phyloP scores from a whole-genome alignment of 176 grass and related monocot species.

The Alloteropsis semialata region DNA sequence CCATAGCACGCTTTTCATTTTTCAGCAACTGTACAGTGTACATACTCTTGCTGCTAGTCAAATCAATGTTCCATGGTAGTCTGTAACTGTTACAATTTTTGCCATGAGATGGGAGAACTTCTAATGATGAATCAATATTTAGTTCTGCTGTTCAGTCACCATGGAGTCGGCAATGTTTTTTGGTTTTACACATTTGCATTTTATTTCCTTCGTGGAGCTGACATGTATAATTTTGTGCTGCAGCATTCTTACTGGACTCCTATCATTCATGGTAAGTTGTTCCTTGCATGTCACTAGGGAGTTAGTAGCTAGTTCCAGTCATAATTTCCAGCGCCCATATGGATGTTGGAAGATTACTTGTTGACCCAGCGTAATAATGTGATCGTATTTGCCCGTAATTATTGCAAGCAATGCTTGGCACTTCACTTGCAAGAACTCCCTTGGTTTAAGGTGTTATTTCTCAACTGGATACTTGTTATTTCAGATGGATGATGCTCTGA shows the following conservation, averaged over 20 bases:
- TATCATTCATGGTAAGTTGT: conserved; percentile 96
- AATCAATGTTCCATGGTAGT: background rate
- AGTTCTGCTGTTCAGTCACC: background rate
- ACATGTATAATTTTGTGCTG: conserved; percentile 36
- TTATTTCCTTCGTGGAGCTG: conserved; percentile 15
- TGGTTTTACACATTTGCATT: background rate
- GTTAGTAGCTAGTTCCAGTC: background rate
- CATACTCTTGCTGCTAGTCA: background rate
- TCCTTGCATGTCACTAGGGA: background rate
- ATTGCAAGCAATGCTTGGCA: background rate
- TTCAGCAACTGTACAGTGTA: conserved; percentile 3
- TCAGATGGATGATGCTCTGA: conserved; percentile 96
- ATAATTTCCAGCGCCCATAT: background rate
- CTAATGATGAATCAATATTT: background rate
- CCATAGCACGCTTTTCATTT: background rate
- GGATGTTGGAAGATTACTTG: background rate
- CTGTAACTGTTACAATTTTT: background rate
- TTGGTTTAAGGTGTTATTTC: background rate
- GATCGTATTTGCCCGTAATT: background rate
- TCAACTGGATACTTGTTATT: conserved; percentile 3
- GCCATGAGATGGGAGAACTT: background rate
- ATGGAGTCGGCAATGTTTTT: background rate
- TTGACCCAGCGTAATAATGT: background rate
- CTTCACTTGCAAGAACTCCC: background rate
- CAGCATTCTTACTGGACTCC: conserved; percentile 96